phyloP scores from a whole-genome alignment of 2,329 filamentous ascomycete genomes.

The Aspergillus hortae region DNA sequence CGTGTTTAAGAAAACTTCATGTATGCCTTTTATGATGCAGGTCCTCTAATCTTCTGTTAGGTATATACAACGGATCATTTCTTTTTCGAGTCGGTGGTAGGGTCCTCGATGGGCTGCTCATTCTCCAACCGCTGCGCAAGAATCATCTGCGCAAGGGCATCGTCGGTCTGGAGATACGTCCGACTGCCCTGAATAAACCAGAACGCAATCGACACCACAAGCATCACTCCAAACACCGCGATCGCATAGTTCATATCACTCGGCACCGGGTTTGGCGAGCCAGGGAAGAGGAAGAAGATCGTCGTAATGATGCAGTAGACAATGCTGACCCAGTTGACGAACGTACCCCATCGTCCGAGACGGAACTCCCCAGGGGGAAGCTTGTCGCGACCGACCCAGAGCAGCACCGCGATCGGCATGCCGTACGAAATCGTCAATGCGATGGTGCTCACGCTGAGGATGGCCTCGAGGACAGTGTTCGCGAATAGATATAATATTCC shows the following conservation, averaged over 20 bases:
- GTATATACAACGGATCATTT: not conserved
- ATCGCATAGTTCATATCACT: slow-evolving; percentile 58
- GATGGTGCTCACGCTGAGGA: slow-evolving; percentile 56
- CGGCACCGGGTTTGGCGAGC: slow-evolving; percentile 40
- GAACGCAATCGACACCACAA: slow-evolving; percentile 49
- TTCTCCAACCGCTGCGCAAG: slow-evolving; percentile 20
- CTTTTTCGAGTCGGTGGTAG: not conserved
- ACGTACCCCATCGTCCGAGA: slow-evolving; percentile 43
- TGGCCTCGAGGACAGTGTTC: slow-evolving; percentile 51
- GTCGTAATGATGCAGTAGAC: slow-evolving; percentile 52
- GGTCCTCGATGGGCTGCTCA: not conserved
- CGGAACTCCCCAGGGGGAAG: slow-evolving; percentile 46
- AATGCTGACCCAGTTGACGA: slow-evolving; percentile 49
- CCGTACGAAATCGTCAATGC: slow-evolving; percentile 53
- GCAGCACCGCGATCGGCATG: slow-evolving; percentile 49
- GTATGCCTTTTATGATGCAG: not conserved
- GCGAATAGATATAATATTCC: slow-evolving; percentile 57
- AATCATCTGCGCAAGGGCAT: slow-evolving; percentile 24
- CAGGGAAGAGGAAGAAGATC: slow-evolving; percentile 56
- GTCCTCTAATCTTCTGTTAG: not conserved
- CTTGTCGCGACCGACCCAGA: slow-evolving; percentile 51
- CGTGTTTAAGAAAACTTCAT: not conserved
- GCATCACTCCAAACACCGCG: slow-evolving; percentile 55
- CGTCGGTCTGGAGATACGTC: slow-evolving; percentile 33
- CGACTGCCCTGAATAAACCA: slow-evolving; percentile 49